Conservation (phyloP, 1,139 yeast genomes). For the Saccharomyces hybrid region DNA sequence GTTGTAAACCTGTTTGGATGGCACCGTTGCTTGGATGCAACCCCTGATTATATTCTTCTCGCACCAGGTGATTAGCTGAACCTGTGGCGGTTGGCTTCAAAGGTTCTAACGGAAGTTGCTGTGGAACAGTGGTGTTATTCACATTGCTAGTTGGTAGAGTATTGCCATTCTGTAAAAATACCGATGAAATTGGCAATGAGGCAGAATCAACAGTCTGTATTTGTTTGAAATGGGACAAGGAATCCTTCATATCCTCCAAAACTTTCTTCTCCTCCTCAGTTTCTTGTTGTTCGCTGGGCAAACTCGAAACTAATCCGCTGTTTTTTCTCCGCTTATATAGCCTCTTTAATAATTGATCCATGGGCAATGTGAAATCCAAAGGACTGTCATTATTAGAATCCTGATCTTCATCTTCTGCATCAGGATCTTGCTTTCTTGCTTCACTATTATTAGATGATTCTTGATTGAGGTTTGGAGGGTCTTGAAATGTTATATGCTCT, state of each 20-base stretch:
- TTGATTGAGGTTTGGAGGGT: constrained; percentile 13
- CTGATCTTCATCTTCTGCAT: constrained; percentile 6
- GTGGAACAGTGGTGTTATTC: constrained; percentile 6
- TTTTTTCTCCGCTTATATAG: constrained; percentile 33
- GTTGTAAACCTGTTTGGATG: constrained; percentile 19
- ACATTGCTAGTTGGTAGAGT: not conserved
- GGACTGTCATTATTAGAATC: constrained; percentile 14
- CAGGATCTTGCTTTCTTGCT: constrained; percentile 4
- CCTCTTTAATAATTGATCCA: constrained; percentile 57
- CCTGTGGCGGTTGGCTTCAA: constrained; percentile 50
- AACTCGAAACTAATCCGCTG: constrained; percentile 24
- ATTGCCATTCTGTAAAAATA: constrained; percentile 20
- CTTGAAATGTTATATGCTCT: constrained; percentile 44
- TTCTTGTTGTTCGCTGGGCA: constrained; percentile 30
- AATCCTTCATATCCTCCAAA: constrained; percentile 58
- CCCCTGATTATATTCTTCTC: constrained; percentile 9
- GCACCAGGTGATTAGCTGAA: constrained; percentile 36
- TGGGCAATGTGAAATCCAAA: constrained; percentile 58
- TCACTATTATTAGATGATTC: constrained; percentile 3
- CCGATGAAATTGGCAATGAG: constrained; percentile 42
- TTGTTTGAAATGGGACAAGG: constrained; percentile 58
- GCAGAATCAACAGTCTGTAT: constrained; percentile 58
- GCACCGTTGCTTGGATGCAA: not conserved
- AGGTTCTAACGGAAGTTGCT: constrained; percentile 25
- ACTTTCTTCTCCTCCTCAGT: constrained; percentile 43